Conservation (phyloP, 805 yeast genomes). For the Zygoascus bituminiphila region DNA sequence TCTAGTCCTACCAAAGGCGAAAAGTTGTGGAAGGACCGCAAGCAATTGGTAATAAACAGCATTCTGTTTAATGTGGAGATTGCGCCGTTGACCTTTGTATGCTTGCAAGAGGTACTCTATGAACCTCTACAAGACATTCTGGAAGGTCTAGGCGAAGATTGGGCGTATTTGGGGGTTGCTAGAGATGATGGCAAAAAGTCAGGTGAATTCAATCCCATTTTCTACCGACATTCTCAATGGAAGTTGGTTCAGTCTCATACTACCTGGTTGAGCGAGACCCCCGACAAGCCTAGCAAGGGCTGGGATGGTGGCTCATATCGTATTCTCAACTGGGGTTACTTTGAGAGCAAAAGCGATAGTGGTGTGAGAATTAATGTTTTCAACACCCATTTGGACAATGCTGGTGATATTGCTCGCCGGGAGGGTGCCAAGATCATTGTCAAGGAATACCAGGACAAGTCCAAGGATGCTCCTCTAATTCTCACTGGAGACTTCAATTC, state of each 20-base stretch:
- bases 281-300: slow-evolving; percentile 43
- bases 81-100: slow-evolving; percentile 32
- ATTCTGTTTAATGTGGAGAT: slow-evolving; percentile 30
- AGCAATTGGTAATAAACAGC: slow-evolving; percentile 31
- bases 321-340: slow-evolving; percentile 26
- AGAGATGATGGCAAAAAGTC: slow-evolving; percentile 42
- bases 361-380: slow-evolving; percentile 25
- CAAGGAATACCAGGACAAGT: slow-evolving; percentile 24
- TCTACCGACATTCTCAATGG: slow-evolving; percentile 35
- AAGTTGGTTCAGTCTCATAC: slow-evolving; percentile 33
- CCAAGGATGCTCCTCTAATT: slow-evolving; percentile 28
- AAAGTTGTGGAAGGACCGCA: slow-evolving; percentile 38
- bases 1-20: slow-evolving; percentile 29
- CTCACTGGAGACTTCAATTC: slow-evolving; percentile 55
- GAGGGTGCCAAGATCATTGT: slow-evolving; percentile 39
- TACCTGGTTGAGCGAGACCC: slow-evolving; percentile 48
- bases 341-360: slow-evolving; percentile 6
- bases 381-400: slow-evolving; percentile 46
- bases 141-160: slow-evolving; percentile 28
- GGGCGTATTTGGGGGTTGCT: slow-evolving; percentile 44
- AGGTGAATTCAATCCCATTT: slow-evolving; percentile 47
- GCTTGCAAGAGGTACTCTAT: slow-evolving; percentile 42
- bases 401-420: slow-evolving; percentile 38
- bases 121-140: slow-evolving; percentile 41
- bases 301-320: slow-evolving; percentile 42